Evolutionary conservation across 345 rosid species (phyloP), one percentile per base, ranked within the genome.

Genomic region (Acer campestre): DNA sequence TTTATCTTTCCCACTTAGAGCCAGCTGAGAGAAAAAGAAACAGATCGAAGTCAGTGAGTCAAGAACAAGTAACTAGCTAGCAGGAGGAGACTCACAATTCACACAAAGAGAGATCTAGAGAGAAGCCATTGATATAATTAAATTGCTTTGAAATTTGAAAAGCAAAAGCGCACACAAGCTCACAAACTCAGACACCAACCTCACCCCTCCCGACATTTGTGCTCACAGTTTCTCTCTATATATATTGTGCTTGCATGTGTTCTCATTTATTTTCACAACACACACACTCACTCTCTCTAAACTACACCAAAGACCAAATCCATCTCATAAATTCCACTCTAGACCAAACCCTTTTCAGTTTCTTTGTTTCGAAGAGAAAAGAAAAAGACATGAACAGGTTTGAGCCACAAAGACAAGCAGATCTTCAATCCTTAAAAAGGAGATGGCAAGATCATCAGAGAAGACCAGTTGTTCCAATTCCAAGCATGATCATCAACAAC

Each of bases 331-430:
- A 61, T 66, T 66, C 79, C 70, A 72, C 64, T 27, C 29, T 35
- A 71, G 53, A 82, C 80, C 81, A 81, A 75, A 80, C 82, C 71
- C 84, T 62, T 58, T 74, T 71, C 59, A 81, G 77, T 71, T 81
- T 75, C 70, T 65, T 81, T 70, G n/a, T 73, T 62, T 6, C 10
- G 38, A 23, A 65, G 72, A 75, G 48, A 6, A 49, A 27, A 22
- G 55, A 77, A 53, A 10, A 51, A 9, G 68, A 4, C 62, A 92
- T 86, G 89, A 87, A 85, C 73, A 78, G 83, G 79, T 85, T 85
- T 67, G 86, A 84, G 67, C 68, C 88, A 69, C 91, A 82, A 78
- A 84, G 81, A 69, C 91, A 88, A 83, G 38, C 38, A 35, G 89
- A 85, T 7, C 63, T n/a, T 18, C 63, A 59, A 27, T 75, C 93